Evolutionary conservation across 2,329 filamentous ascomycete species (phyloP).

Genomic region (Chrysosporium queenslandicum): DNA sequence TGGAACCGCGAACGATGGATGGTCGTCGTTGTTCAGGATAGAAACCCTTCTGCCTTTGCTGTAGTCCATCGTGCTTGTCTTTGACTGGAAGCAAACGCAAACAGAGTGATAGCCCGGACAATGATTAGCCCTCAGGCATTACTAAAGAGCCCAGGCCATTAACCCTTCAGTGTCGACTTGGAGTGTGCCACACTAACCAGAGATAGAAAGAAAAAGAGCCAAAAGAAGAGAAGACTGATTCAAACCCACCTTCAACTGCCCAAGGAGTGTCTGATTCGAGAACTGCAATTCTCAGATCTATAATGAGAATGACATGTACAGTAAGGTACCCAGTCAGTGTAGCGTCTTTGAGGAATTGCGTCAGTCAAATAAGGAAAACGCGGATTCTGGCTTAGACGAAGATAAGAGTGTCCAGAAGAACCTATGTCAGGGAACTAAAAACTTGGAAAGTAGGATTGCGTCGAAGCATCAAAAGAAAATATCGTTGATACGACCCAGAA

Average conservation of each 20-base stretch:
- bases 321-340: no score
- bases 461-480: neutral
- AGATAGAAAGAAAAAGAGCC: neutral
- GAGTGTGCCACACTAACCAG: neutral
- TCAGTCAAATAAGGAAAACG: neutral
- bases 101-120: neutral
- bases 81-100: neutral
- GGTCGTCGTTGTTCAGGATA: slow-evolving; percentile 41
- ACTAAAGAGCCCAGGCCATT: neutral
- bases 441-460: neutral
- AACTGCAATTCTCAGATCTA: no score
- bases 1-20: slow-evolving; percentile 38
- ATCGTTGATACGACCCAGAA: neutral
- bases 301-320: no score
- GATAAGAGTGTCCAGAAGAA: neutral
- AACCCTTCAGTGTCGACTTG: neutral
- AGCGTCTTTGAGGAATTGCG: neutral
- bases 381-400: neutral
- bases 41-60: slow-evolving; percentile 33
- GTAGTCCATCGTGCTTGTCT: neutral
- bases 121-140: no score
- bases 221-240: neutral
- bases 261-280: neutral
- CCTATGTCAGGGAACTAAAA: neutral
- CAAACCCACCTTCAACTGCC: neutral